Evolutionary conservation across 2,329 filamentous ascomycete species (phyloP).

Genomic region (Pezicula neosporulosa): DNA sequence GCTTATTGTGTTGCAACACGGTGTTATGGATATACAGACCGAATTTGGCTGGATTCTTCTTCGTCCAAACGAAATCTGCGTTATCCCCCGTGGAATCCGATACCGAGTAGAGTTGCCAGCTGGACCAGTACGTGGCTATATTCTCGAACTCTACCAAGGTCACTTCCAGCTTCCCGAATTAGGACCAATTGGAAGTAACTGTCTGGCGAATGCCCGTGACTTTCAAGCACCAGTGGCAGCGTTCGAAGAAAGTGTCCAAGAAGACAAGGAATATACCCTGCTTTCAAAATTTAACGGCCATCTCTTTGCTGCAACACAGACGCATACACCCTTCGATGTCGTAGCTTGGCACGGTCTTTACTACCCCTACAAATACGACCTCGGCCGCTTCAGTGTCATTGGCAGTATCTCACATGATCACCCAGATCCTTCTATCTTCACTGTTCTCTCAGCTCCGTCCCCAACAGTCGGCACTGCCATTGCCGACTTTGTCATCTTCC

Average conservation of each 20-base stretch:
- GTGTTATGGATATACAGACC: conserved; percentile 71
- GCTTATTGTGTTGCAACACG: conserved; percentile 72
- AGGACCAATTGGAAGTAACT: conserved; percentile 70
- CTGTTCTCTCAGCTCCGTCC: conserved; percentile 56
- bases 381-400: conserved; percentile 73
- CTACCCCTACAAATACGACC: conserved; percentile 78
- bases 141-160: conserved; percentile 70
- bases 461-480: conserved; percentile 53
- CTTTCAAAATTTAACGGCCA: conserved; percentile 64
- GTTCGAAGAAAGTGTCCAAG: conserved; percentile 54
- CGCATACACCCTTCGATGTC: conserved; percentile 73
- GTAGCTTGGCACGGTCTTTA: conserved; percentile 81
- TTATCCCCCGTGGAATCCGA: conserved; percentile 71
- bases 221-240: conserved; percentile 70
- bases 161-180: conserved; percentile 71
- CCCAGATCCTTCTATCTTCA: conserved; percentile 76
- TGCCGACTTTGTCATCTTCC: conserved; percentile 64
- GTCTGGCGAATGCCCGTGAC: conserved; percentile 71
- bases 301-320: conserved; percentile 62
- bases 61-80: conserved; percentile 74
- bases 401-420: conserved; percentile 74
- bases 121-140: conserved; percentile 66
- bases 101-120: conserved; percentile 67
- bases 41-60: conserved; percentile 73
- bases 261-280: conserved; percentile 42